Evolutionary conservation across 2,329 filamentous ascomycete species (phyloP).

Genomic region (Fusarium odoratissimum): DNA sequence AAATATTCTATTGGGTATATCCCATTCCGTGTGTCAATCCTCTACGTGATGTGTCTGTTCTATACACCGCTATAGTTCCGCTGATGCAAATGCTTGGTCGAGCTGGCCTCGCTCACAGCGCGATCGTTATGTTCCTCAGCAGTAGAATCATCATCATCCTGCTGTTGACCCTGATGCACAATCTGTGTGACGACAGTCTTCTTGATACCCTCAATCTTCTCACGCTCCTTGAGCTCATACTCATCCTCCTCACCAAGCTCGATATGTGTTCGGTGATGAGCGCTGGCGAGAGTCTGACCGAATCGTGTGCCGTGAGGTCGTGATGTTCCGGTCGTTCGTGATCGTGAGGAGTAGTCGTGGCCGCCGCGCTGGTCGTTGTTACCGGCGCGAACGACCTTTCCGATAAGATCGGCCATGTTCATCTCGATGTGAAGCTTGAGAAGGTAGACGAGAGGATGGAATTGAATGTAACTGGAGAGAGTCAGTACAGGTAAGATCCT

Average conservation of each 20-base stretch:
- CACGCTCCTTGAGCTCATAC: slow-evolving; percentile 38
- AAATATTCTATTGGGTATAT: background rate
- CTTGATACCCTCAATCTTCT: slow-evolving; percentile 43
- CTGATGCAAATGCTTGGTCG: slow-evolving; percentile 38
- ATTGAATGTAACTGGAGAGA: slow-evolving; percentile 39
- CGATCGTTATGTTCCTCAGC: slow-evolving; percentile 38
- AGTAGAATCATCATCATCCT: slow-evolving; percentile 27
- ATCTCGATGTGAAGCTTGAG: slow-evolving; percentile 47
- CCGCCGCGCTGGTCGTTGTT: slow-evolving; percentile 31
- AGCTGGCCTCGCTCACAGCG: slow-evolving; percentile 42
- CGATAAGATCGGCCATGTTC: slow-evolving; percentile 47
- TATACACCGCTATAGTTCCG: slow-evolving; percentile 23
- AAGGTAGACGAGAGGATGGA: slow-evolving; percentile 45
- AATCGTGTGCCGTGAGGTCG: slow-evolving; percentile 34
- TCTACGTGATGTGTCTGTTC: background rate
- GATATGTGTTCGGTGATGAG: slow-evolving; percentile 42
- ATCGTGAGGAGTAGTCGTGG: slow-evolving; percentile 37
- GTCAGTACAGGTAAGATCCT: background rate
- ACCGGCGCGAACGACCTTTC: slow-evolving; percentile 44
- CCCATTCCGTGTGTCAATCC: background rate
- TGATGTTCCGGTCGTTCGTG: slow-evolving; percentile 17
- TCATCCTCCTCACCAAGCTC: slow-evolving; percentile 44
- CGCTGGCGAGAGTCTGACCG: slow-evolving; percentile 32
- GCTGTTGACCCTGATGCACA: slow-evolving; percentile 2
- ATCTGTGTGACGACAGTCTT: slow-evolving; percentile 43